Conservation (phyloP, 202 grass and related monocot genomes). For the Thinopyrum obtusiflorum region DNA sequence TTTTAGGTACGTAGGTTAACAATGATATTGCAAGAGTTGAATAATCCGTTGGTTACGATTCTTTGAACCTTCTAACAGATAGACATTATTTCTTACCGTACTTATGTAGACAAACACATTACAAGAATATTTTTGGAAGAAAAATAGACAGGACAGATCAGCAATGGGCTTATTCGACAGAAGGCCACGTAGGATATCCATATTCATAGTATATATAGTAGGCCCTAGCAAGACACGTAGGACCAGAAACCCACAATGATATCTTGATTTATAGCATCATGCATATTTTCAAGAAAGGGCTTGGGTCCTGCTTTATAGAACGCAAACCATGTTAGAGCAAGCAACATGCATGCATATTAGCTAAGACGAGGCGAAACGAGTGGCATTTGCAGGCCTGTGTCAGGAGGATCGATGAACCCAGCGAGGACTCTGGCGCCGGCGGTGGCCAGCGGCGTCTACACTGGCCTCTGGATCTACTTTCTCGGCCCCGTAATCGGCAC, state of each 20-base stretch:
- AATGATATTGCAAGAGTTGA: not conserved
- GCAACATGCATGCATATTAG: not conserved
- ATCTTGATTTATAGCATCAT: not conserved
- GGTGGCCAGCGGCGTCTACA: slow-evolving; percentile 75
- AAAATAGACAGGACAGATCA: no score
- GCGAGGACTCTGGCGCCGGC: slow-evolving; percentile 89
- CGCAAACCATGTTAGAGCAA: no score
- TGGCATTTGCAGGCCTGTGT: slow-evolving; percentile 87
- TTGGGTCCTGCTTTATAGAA: no score
- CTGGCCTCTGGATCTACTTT: slow-evolving; percentile 90
- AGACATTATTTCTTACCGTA: not conserved
- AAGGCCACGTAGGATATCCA: no score
- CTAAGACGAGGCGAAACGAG: slow-evolving; percentile 37
- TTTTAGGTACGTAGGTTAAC: no score
- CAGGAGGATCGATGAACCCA: slow-evolving; percentile 98
- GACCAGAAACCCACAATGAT: not conserved
- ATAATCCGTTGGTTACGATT: not conserved
- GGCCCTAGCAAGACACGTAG: not conserved
- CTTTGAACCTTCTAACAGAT: not conserved
- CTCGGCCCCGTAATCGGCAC: slow-evolving; percentile 87
- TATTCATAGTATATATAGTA: no score
- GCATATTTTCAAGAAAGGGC: no score
- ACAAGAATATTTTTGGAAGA: not conserved
- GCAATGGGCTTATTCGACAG: no score
- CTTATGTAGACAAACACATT: not conserved